Base-by-base conservation (phyloP, 768 basidiomycete species). In the Termitomyces sp. region DNA sequence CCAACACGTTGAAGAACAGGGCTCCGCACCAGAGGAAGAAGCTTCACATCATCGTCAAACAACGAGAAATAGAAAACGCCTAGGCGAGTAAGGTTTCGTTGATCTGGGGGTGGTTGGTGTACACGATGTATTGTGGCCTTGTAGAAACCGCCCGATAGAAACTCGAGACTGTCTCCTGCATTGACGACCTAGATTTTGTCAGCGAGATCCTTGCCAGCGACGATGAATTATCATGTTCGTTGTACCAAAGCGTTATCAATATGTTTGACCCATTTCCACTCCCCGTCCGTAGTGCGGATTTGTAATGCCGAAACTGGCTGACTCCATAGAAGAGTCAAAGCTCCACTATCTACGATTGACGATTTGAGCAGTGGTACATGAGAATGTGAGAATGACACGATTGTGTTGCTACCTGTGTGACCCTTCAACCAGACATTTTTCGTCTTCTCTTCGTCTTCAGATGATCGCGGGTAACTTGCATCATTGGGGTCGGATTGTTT, bases 351-450 rank as follows among this genome's bases (percentile, higher is more conserved):
- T 64, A 29, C 7, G 36, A 37, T 52, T 37, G 10, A 47, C 25
- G 45, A 10, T 20, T 45, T 45, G n/a, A 25, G 46, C 12, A 12
- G 4, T 12, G 10, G 11, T 25, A 12, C 20, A 25, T 5, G 11
- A 47, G 10, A 5, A 47, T 4, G 20, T 5, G 4, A 47, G 10
- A 5, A 47, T 4, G 20, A 12, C 20, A 47, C 20, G 3, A 46
- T 20, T 12, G 11, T 5, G 25, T 25, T 25, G 45, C n/a, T 58
- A 78, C 81, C 81, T 9, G 78, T 79, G 52, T 82, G 81, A 4
- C 81, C 81, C 62, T 83, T 82, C 40, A 82, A 65, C 81, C 81
- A 83, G 4, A 83, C 79, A 54, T 79, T 72, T 20, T 78, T 79
- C 0, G 78, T 72, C 49, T 74, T 74, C 32, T 63, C 56, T 61